Evolutionary conservation across 2,329 filamentous ascomycete species (phyloP).

Genomic region (Fusarium keratoplasticum): DNA sequence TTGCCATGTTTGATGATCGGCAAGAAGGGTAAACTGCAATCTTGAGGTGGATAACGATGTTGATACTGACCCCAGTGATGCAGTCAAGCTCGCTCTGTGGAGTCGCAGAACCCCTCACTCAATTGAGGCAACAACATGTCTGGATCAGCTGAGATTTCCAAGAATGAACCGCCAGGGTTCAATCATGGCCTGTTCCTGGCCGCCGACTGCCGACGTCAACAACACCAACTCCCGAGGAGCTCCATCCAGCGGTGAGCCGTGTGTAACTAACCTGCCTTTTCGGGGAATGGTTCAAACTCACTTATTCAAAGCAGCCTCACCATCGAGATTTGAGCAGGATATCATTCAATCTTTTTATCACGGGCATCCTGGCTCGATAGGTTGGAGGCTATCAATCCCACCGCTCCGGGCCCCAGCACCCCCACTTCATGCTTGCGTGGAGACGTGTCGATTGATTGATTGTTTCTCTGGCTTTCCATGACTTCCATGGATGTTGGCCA

Average conservation of each 20-base stretch:
- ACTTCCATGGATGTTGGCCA: constrained; percentile 3
- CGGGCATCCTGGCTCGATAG: not conserved
- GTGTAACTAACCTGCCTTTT: not conserved
- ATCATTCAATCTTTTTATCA: not conserved
- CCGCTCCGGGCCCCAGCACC: not conserved
- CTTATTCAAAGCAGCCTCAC: not conserved
- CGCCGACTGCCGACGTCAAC: constrained; percentile 6
- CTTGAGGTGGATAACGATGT: not conserved
- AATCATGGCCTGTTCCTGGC: constrained; percentile 6
- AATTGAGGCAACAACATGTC: not conserved
- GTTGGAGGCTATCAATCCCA: not conserved
- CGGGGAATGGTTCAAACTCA: not conserved
- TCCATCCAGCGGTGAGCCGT: constrained; percentile 4
- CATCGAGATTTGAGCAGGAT: constrained; percentile 1
- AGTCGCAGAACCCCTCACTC: not conserved
- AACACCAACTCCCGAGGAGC: not conserved
- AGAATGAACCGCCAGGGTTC: not conserved
- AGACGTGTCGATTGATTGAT: not conserved
- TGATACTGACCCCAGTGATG: not conserved
- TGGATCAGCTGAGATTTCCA: not conserved
- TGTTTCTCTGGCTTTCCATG: constrained; percentile 5
- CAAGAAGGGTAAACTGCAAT: not conserved
- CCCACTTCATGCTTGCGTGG: constrained; percentile 2
- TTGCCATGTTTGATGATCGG: not conserved
- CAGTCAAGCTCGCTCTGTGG: not conserved